phyloP scores from a whole-genome alignment of 768 basidiomycete species.

The Cytidiella melzeri region DNA sequence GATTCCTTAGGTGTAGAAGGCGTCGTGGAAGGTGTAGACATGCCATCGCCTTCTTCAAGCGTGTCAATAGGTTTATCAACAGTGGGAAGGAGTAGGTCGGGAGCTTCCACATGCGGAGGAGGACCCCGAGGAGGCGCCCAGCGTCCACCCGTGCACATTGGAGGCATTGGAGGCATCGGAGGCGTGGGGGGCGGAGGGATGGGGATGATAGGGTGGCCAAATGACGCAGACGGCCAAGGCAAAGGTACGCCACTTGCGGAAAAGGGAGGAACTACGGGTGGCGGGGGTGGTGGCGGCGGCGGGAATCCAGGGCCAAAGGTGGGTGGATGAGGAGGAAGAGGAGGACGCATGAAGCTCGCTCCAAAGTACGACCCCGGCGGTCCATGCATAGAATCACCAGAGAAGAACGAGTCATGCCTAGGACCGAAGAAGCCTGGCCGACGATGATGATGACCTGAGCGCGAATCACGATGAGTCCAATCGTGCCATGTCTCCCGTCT shows the following conservation, averaged over 20 bases:
- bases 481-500: constrained; percentile 3
- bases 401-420: neutral
- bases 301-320: constrained; percentile 9
- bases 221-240: constrained; percentile 6
- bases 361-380: no score
- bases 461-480: neutral
- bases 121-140: neutral
- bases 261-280: neutral
- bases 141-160: no score
- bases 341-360: constrained; percentile 17
- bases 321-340: constrained; percentile 11
- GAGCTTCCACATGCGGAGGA: neutral
- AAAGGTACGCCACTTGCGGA: neutral
- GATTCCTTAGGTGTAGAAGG: constrained; percentile 11
- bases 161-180: neutral
- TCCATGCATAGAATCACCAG: no score
- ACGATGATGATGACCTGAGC: no score
- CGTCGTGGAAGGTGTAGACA: neutral
- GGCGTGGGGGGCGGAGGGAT: neutral
- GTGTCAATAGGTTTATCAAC: neutral
- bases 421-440: neutral
- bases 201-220: neutral
- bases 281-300: constrained; percentile 15
- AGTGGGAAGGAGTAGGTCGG: neutral
- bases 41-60: neutral